These are phyloP conservation scores for Staphylotrichum tortipilum DNA, from an alignment of 495 filamentous ascomycete genomes.

Conservation along the genomic window DNA sequence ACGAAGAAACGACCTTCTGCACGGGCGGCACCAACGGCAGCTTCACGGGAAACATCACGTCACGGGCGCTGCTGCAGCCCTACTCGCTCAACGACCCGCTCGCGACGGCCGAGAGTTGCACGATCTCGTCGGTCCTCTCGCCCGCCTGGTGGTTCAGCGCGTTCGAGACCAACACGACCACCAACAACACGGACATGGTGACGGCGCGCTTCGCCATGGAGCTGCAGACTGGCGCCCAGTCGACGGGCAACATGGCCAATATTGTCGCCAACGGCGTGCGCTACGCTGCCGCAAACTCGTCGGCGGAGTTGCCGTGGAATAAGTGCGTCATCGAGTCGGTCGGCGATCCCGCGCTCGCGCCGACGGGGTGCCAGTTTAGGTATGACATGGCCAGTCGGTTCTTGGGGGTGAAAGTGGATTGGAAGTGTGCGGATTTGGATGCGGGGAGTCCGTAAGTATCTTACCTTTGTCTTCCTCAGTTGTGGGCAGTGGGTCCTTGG, in stretches of 20 bases:
- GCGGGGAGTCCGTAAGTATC: constrained; percentile 17
- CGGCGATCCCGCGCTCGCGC: constrained; percentile 12
- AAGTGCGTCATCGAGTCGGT: constrained; percentile 12
- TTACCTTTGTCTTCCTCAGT: neutral
- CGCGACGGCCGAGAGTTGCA: constrained; percentile 17
- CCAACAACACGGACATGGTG: neutral
- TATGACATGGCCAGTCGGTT: constrained; percentile 7
- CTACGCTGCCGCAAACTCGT: neutral
- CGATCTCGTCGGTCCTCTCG: constrained; percentile 21
- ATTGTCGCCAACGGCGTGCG: constrained; percentile 6
- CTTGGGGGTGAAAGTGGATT: constrained; percentile 15
- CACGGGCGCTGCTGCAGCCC: constrained; percentile 8
- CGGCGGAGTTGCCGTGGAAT: constrained; percentile 13
- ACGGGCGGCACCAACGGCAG: constrained; percentile 2
- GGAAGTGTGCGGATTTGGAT: constrained; percentile 24
- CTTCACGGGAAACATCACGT: constrained; percentile 11
- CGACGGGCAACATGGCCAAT: constrained; percentile 15
- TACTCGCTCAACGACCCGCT: constrained; percentile 25
- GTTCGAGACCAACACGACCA: constrained; percentile 12
- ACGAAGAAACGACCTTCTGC: constrained; percentile 10
- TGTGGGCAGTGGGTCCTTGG: neutral
- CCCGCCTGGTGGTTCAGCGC: constrained; percentile 18
- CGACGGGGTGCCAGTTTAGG: constrained; percentile 13
- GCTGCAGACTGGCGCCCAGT: constrained; percentile 11
- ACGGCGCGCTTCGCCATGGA: constrained; percentile 22